Percentiles rank a stretch among this genome's conserved stretches.
These are phyloP conservation scores for Globisporangium ultimum DNA, from an alignment of 352 stramenopile genomes.

Conservation along the genomic window DNA sequence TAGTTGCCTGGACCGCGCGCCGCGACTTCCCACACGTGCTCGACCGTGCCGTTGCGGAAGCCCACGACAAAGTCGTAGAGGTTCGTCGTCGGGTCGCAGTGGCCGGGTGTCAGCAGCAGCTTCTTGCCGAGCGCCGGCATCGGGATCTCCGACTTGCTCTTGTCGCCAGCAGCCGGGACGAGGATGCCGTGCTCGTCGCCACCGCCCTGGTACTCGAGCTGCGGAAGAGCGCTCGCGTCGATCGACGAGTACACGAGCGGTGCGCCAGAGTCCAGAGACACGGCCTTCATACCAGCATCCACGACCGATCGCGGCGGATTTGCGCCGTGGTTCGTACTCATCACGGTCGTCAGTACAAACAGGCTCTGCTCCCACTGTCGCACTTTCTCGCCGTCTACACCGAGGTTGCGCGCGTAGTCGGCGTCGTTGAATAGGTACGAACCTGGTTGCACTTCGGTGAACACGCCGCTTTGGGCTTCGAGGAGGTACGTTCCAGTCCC, in stretches of 20 bases:
- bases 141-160: slow-evolving; percentile 15
- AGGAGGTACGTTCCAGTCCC: slow-evolving; percentile 67
- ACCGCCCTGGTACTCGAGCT: slow-evolving; percentile 52
- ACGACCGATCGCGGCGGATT: slow-evolving; percentile 42
- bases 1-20: slow-evolving; percentile 59
- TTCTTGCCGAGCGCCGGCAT: slow-evolving; percentile 52
- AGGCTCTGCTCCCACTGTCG: slow-evolving; percentile 58
- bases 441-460: slow-evolving; percentile 74
- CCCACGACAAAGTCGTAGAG: slow-evolving; percentile 73
- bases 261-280: slow-evolving; percentile 60
- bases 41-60: slow-evolving; percentile 45
- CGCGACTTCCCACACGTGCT: slow-evolving; percentile 55
- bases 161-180: slow-evolving; percentile 15
- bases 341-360: slow-evolving; percentile 69
- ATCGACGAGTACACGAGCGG: slow-evolving; percentile 49
- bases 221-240: slow-evolving; percentile 27
- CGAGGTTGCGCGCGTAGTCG: slow-evolving; percentile 61
- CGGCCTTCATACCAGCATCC: slow-evolving; percentile 71
- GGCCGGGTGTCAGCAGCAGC: slow-evolving; percentile 56
- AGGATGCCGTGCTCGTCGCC: slow-evolving; percentile 73
- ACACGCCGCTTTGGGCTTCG: slow-evolving; percentile 55
- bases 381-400: slow-evolving; percentile 31
- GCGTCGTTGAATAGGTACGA: slow-evolving; percentile 80
- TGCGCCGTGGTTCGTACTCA: slow-evolving; percentile 42
- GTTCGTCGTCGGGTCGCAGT: slow-evolving; percentile 77